Conservation (phyloP, 306 rosid genomes). For the Cicer arietinum region DNA sequence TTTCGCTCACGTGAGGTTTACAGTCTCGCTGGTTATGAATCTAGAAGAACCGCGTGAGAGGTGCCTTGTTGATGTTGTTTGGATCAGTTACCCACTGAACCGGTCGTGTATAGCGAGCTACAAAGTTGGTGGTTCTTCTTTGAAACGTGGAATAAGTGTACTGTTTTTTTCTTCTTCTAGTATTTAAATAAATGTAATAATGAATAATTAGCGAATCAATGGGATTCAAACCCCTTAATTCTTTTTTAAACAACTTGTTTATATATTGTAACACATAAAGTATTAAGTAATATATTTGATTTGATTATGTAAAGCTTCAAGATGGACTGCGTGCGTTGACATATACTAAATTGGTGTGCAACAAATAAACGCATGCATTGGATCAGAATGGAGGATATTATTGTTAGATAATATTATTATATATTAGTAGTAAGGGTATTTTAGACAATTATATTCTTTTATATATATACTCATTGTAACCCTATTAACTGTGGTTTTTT, state of each 20-base stretch:
- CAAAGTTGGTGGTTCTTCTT: constrained; percentile 35
- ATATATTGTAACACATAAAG: not conserved
- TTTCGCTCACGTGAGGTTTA: constrained; percentile 36
- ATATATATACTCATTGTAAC: too few relatives aligned
- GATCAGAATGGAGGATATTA: not conserved
- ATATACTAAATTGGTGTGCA: constrained; percentile 28
- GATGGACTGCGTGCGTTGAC: constrained; percentile 44
- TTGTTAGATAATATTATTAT: too few relatives aligned
- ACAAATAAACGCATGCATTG: constrained; percentile 11
- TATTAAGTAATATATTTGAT: not conserved
- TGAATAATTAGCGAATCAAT: not conserved
- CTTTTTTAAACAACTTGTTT: not conserved
- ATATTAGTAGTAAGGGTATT: too few relatives aligned
- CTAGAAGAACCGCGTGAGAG: constrained; percentile 30
- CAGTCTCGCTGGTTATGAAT: not conserved
- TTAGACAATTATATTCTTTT: too few relatives aligned
- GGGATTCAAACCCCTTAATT: not conserved
- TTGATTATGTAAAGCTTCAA: constrained; percentile 19
- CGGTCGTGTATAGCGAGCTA: constrained; percentile 36
- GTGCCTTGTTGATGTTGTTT: not conserved
- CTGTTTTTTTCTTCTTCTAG: not conserved
- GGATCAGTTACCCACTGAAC: constrained; percentile 35
- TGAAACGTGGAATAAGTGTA: constrained; percentile 23
- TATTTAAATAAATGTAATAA: not conserved
- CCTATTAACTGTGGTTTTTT: too few relatives aligned